Evolutionary conservation across 768 basidiomycete genomes (phyloP).

Genomic region (Collybiopsis luxurians): DNA sequence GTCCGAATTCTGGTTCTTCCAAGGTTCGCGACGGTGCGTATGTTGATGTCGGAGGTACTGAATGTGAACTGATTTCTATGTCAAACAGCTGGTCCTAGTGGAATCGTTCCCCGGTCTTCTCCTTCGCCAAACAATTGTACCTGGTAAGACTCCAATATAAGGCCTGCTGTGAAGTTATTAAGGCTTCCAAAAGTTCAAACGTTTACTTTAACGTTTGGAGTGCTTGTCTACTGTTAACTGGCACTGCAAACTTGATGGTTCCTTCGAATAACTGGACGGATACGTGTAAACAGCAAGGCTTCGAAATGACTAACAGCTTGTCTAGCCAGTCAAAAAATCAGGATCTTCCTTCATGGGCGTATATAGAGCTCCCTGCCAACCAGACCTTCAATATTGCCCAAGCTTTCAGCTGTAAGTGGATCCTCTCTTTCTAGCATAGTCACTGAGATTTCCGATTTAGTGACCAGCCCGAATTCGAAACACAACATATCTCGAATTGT

Average conservation of each 20-base stretch:
- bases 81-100: not conserved
- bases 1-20: conserved; percentile 20
- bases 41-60: not conserved
- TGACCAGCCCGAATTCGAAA: not conserved
- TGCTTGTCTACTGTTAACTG: conserved; percentile 16
- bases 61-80: not conserved
- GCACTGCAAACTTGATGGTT: not conserved
- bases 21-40: not conserved
- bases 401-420: conserved; percentile 1
- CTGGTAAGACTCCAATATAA: not conserved
- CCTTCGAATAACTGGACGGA: conserved; percentile 7
- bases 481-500: conserved; percentile 23
- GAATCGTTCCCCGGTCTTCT: not conserved
- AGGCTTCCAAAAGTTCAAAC: conserved; percentile 22
- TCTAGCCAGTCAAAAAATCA: not conserved
- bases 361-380: not conserved
- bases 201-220: conserved; percentile 27
- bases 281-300: conserved; percentile 5
- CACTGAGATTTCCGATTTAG: not conserved
- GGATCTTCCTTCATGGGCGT: conserved; percentile 3
- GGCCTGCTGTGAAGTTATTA: not conserved
- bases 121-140: conserved; percentile 6
- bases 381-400: not conserved
- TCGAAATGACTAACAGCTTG: not conserved
- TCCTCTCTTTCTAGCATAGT: not conserved